phyloP scores from a whole-genome alignment of 148 eudicot genomes.

The Vaccinium darrowii region DNA sequence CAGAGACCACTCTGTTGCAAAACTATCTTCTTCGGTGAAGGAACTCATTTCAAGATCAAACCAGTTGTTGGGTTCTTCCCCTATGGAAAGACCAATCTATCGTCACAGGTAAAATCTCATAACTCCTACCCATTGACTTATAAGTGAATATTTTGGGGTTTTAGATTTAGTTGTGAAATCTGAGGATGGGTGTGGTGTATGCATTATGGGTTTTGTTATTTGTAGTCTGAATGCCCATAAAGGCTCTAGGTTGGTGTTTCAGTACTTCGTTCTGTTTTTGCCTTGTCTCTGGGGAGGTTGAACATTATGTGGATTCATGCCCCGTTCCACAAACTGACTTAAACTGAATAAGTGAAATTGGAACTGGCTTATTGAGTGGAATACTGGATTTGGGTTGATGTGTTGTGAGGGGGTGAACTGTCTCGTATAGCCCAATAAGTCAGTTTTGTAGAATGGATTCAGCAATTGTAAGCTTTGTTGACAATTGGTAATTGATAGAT shows the following conservation, averaged over 20 bases:
- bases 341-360: no score
- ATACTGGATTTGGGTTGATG: no score
- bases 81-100: constrained; percentile 20
- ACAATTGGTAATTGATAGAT: not conserved
- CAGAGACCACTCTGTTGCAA: constrained; percentile 45
- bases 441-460: not conserved
- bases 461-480: not conserved
- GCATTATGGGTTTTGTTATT: not conserved
- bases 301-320: not conserved
- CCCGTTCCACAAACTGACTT: no score
- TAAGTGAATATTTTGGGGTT: not conserved
- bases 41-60: constrained; percentile 42
- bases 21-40: constrained; percentile 20
- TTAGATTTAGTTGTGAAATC: constrained; percentile 10
- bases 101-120: constrained; percentile 17
- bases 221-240: constrained; percentile 1
- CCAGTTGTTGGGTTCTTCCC: constrained; percentile 47
- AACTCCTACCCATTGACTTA: not conserved
- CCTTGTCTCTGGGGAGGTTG: not conserved
- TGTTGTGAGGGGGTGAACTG: no score
- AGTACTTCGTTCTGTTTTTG: not conserved
- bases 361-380: no score
- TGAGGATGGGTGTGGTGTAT: not conserved
- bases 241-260: not conserved
- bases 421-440: no score